A percentile compares a stretch with the other conserved stretches of the same genome.
Evolutionary conservation across 2,329 filamentous ascomycete species (phyloP).

Genomic region (Fusarium tanahbumbuense): DNA sequence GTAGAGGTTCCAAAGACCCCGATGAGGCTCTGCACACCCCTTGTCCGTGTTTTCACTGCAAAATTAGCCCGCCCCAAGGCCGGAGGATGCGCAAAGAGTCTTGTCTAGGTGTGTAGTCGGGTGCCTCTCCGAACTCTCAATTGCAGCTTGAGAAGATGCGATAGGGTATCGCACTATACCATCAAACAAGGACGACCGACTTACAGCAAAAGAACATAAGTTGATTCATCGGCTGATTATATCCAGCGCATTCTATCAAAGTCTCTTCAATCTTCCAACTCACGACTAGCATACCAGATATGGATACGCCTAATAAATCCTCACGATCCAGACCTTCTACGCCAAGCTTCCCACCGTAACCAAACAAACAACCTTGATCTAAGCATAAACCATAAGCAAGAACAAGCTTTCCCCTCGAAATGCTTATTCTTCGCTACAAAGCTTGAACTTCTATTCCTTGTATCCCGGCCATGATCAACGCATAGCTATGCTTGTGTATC

Average conservation of each 20-base stretch:
- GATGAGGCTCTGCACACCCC: background rate
- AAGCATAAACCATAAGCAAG: constrained; percentile 3
- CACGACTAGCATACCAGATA: background rate
- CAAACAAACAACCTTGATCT: background rate
- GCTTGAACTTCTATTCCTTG: constrained; percentile 21
- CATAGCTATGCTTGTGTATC: background rate
- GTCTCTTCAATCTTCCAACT: background rate
- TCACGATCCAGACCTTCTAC: background rate
- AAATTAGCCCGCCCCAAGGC: too few relatives aligned
- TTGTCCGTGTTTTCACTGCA: too few relatives aligned
- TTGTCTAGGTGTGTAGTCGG: too few relatives aligned
- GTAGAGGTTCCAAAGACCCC: background rate
- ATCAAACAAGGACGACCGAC: too few relatives aligned
- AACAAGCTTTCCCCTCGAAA: constrained; percentile 19
- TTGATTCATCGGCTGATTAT: background rate
- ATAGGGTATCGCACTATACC: too few relatives aligned
- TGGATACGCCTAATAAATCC: background rate
- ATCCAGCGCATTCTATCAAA: background rate
- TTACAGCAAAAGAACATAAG: background rate
- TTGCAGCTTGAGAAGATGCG: background rate
- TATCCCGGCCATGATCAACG: constrained; percentile 7
- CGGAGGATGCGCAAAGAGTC: too few relatives aligned
- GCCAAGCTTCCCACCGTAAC: constrained; percentile 15
- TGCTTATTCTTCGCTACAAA: constrained; percentile 18
- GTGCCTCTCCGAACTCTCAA: too few relatives aligned